Conservation (phyloP, 2,329 filamentous ascomycete species). For the Zasmidium cellare region DNA sequence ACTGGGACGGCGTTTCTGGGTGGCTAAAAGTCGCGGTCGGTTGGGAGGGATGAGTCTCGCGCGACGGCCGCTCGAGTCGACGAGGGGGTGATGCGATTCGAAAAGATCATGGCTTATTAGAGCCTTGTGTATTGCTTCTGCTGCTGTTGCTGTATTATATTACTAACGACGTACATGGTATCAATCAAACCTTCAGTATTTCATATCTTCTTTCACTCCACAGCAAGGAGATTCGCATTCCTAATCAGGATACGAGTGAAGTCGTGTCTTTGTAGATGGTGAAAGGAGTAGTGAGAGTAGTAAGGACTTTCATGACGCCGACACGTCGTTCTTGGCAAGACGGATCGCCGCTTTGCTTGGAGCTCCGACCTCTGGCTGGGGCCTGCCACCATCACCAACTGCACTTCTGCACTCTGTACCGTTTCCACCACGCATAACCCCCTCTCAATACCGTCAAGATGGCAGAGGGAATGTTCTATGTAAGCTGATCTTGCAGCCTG, state of each 20-base stretch:
- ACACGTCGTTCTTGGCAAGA: no score
- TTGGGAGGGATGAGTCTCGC: constrained; percentile 11
- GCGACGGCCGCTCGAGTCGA: constrained; percentile 21
- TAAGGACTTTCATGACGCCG: not conserved
- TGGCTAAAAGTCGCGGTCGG: constrained; percentile 7
- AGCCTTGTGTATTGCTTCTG: constrained; percentile 2
- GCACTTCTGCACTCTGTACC: constrained; percentile 1
- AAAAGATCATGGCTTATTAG: constrained; percentile 2
- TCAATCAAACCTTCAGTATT: not conserved
- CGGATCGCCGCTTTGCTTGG: not conserved
- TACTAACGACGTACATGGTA: constrained; percentile 8
- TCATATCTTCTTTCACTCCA: not conserved
- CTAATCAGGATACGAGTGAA: not conserved
- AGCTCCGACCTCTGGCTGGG: not conserved
- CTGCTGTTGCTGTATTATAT: constrained; percentile 15
- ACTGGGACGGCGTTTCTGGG: constrained; percentile 8
- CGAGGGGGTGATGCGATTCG: not conserved
- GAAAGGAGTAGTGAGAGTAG: not conserved
- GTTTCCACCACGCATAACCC: not conserved
- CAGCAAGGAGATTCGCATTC: no score
- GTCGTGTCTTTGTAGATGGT: no score
- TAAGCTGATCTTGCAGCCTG: constrained; percentile 20
- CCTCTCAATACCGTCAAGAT: constrained; percentile 33
- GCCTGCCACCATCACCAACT: not conserved
- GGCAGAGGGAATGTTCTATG: constrained; percentile 45